Percentiles rank a stretch among this genome's conserved stretches.
These are phyloP conservation scores for Sonneratia alba DNA, from an alignment of 345 rosid species.

Conservation along the genomic window DNA sequence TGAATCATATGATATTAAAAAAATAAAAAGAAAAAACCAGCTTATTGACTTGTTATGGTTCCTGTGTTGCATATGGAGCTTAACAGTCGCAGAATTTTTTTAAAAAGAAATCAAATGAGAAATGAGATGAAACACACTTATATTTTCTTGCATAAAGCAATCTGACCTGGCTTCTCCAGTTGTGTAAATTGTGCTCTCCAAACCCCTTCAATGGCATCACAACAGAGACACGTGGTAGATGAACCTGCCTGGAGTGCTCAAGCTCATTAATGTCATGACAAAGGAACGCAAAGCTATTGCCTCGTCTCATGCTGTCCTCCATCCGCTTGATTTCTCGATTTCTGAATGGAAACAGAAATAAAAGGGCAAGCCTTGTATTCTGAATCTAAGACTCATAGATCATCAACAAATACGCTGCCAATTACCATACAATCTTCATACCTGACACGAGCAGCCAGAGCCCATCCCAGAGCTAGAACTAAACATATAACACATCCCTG, in stretches of 20 bases:
- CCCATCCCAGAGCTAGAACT: conserved; percentile 86
- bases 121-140: background rate
- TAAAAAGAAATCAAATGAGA: background rate
- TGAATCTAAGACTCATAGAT: background rate
- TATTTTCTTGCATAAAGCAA: background rate
- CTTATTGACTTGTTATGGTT: too few species aligned
- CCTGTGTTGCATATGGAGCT: too few species aligned
- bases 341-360: conserved; percentile 22
- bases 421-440: conserved; percentile 17
- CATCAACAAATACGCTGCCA: background rate
- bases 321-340: conserved; percentile 71
- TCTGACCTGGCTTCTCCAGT: conserved; percentile 93
- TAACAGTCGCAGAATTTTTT: too few species aligned
- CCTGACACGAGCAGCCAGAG: conserved; percentile 84
- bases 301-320: conserved; percentile 49
- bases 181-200: conserved; percentile 91
- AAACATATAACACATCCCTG: conserved; percentile 85
- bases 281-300: conserved; percentile 88
- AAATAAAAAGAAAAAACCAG: too few species aligned
- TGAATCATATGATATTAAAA: too few species aligned
- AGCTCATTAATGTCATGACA: conserved; percentile 66
- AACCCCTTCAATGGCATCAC: conserved; percentile 96
- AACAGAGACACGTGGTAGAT: conserved; percentile 73
- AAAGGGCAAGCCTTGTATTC: background rate
- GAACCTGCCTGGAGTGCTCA: conserved; percentile 78